These are phyloP conservation scores for Diophrys appendiculata DNA, from an alignment of 73 alveolate species.

Conservation along the genomic window DNA sequence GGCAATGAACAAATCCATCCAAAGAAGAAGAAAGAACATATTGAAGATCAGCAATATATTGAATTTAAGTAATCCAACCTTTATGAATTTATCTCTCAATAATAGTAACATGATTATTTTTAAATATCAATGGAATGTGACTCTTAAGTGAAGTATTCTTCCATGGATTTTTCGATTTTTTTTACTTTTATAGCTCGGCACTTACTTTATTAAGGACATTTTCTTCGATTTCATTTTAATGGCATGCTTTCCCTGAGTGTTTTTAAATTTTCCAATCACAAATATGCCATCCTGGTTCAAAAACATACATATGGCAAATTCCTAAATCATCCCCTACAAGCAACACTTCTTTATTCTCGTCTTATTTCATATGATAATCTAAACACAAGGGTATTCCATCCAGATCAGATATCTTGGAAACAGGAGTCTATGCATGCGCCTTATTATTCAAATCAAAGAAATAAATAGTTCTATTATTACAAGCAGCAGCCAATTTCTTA, in stretches of 20 bases:
- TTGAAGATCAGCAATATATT: conserved; percentile 66
- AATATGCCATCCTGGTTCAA: conserved; percentile 67
- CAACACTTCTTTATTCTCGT: conserved; percentile 45
- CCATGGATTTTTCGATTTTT: too few relatives aligned
- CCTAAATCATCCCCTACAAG: conserved; percentile 80
- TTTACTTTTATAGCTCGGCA: too few relatives aligned
- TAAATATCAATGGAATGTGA: too few relatives aligned
- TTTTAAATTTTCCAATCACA: conserved; percentile 60
- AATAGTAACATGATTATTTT: not conserved
- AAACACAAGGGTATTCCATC: conserved; percentile 69
- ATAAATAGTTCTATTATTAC: conserved; percentile 59
- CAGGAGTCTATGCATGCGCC: conserved; percentile 65
- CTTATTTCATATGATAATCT: conserved; percentile 55
- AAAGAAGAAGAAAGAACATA: conserved; percentile 62
- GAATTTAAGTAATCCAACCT: conserved; percentile 74
- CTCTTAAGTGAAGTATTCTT: too few relatives aligned
- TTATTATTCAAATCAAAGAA: conserved; percentile 60
- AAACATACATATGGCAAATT: conserved; percentile 61
- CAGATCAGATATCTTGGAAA: conserved; percentile 58
- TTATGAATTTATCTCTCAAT: conserved; percentile 48
- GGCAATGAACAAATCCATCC: conserved; percentile 65
- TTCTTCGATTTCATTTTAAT: conserved; percentile 35
- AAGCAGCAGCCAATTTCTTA: conserved; percentile 72
- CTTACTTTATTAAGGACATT: conserved; percentile 12
- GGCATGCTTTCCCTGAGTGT: conserved; percentile 41